These are phyloP conservation scores for Cytospora schulzeri DNA, from an alignment of 2,329 filamentous ascomycete species.

Conservation along the genomic window DNA sequence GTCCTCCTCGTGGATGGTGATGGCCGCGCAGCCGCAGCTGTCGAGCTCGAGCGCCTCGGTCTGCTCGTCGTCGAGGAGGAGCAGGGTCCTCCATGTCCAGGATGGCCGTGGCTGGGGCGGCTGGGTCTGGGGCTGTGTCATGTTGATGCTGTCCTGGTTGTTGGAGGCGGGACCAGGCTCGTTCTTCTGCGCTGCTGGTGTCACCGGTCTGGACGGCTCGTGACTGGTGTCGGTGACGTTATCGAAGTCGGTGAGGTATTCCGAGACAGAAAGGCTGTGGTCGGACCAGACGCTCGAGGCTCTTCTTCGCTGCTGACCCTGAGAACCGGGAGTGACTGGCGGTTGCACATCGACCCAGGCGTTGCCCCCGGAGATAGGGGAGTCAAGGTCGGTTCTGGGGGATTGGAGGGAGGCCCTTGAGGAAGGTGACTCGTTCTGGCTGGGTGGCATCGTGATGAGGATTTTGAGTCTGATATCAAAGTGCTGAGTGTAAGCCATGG, in stretches of 20 bases:
- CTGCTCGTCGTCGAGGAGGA: neutral
- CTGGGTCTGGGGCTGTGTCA: too few relatives aligned
- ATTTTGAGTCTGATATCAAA: neutral
- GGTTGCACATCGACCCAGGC: neutral
- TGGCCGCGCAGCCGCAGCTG: neutral
- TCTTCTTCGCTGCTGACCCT: neutral
- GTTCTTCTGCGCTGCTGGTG: neutral
- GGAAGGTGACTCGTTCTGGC: neutral
- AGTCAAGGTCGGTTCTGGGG: neutral
- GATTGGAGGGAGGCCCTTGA: neutral
- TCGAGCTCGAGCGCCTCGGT: neutral
- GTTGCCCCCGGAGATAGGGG: neutral
- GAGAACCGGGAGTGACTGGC: neutral
- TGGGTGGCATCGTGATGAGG: neutral
- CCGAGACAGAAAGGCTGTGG: neutral
- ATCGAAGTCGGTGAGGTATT: neutral
- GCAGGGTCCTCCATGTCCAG: neutral
- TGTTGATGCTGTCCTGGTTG: neutral
- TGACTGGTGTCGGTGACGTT: neutral
- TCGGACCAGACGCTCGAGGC: neutral
- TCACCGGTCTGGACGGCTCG: neutral
- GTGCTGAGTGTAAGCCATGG: neutral
- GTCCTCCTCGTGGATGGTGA: neutral
- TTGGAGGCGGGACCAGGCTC: too few relatives aligned
- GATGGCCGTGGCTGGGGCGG: neutral